phyloP scores from a whole-genome alignment of 176 grass and related monocot genomes.

The Cymbopogon citratus region DNA sequence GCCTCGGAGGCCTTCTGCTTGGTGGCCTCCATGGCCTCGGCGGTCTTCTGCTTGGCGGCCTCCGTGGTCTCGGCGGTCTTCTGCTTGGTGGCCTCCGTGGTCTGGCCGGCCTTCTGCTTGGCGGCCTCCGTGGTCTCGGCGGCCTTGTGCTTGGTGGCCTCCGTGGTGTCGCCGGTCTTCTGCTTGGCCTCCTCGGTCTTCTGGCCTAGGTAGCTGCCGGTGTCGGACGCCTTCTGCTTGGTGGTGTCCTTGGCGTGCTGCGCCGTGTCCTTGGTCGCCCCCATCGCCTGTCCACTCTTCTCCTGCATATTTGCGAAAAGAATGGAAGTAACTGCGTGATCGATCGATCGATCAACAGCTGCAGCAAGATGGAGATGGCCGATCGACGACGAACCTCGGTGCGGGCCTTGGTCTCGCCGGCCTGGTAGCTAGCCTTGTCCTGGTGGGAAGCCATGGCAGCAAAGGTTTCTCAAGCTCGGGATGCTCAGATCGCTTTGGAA shows the following conservation, averaged over 20 bases:
- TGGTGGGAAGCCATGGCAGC: conserved; percentile 57
- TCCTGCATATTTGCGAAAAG: no score
- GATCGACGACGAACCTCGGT: conserved; percentile 24
- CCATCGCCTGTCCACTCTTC: no score
- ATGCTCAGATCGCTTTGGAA: not conserved
- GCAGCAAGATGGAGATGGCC: no score
- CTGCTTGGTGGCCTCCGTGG: conserved; percentile 40
- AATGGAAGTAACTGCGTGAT: not conserved
- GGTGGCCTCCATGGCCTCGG: not conserved
- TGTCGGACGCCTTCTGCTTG: not conserved
- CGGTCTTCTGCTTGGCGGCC: conserved; percentile 23
- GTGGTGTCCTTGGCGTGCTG: not conserved
- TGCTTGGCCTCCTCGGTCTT: conserved; percentile 34
- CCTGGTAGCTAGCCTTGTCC: conserved; percentile 40
- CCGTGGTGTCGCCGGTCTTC: conserved; percentile 1
- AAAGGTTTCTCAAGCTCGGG: not conserved
- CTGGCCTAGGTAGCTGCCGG: not conserved
- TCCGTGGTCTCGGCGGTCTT: conserved; percentile 32
- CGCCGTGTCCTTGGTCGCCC: conserved; percentile 11
- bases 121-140: conserved; percentile 22
- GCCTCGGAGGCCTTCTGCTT: conserved; percentile 37
- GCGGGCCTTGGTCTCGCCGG: conserved; percentile 66
- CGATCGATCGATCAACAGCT: no score
- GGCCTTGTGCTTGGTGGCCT: conserved; percentile 19
- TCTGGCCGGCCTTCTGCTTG: conserved; percentile 19